Evolutionary conservation across 139 green algal species (phyloP).

Genomic region (Microglena sp.): DNA sequence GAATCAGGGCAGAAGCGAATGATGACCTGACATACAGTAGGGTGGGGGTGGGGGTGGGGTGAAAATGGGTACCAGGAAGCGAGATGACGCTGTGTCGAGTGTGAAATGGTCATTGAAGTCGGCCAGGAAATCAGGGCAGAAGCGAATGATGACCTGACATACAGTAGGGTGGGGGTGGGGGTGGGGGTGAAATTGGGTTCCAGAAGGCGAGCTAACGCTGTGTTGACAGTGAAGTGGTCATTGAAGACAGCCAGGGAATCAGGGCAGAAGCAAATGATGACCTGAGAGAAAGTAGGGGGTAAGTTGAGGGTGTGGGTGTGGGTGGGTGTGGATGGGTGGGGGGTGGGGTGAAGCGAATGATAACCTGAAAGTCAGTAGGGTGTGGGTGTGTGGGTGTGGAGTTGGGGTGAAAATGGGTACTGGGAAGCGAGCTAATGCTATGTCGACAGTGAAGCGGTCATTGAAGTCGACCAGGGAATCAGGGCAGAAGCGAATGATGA

Average conservation of each 20-base stretch:
- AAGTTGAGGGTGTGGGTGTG: no score
- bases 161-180: no score
- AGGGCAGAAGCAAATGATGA: conserved; percentile 54
- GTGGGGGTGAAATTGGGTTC: no score
- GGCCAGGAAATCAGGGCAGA: conserved; percentile 53
- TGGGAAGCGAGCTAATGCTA: conserved; percentile 24
- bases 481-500: conserved; percentile 54
- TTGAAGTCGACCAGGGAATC: conserved; percentile 59
- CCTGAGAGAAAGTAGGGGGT: conserved; percentile 9
- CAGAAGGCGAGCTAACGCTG: conserved; percentile 25
- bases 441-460: conserved; percentile 47
- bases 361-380: no score
- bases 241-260: conserved; percentile 58
- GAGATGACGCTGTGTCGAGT: conserved; percentile 33
- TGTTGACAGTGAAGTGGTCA: conserved; percentile 47
- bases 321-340: no score
- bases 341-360: no score
- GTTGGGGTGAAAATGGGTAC: no score
- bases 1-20: conserved; percentile 58
- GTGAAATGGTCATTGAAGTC: conserved; percentile 55
- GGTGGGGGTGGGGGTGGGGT: no score
- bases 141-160: conserved; percentile 49
- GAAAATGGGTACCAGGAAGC: conserved; percentile 33
- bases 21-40: conserved; percentile 35
- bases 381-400: no score